Evolutionary conservation across 176 grass and related monocot species (phyloP).

Genomic region (Puccinellia tenuiflora): DNA sequence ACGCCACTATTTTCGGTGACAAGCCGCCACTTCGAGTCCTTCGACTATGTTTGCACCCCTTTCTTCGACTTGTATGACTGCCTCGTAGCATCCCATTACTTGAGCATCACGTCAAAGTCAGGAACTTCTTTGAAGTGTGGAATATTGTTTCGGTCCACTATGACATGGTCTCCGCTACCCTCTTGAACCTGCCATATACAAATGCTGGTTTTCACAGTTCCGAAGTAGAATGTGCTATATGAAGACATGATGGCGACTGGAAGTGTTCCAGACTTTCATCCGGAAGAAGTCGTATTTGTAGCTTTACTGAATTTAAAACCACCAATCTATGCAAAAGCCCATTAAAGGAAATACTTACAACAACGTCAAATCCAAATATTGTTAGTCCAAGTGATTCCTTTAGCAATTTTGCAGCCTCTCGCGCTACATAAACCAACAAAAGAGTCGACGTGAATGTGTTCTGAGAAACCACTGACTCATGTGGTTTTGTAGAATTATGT

Average conservation of each 20-base stretch:
- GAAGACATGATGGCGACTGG: not conserved
- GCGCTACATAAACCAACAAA: too few species aligned
- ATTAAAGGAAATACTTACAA: slow-evolving; percentile 59
- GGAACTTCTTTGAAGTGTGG: slow-evolving; percentile 96
- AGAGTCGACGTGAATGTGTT: too few species aligned
- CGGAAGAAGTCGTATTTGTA: not conserved
- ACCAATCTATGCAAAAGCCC: not conserved
- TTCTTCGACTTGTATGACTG: slow-evolving; percentile 37
- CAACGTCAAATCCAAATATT: slow-evolving; percentile 97
- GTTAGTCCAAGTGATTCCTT: slow-evolving; percentile 66
- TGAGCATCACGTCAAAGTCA: slow-evolving; percentile 56
- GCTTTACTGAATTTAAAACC: not conserved
- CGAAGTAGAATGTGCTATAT: not conserved
- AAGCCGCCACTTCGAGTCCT: too few species aligned
- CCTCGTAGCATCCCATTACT: slow-evolving; percentile 80
- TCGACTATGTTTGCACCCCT: not conserved
- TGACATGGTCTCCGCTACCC: slow-evolving; percentile 72
- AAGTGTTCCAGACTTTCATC: not conserved
- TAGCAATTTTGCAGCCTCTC: slow-evolving; percentile 54
- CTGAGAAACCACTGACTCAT: too few species aligned
- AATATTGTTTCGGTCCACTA: slow-evolving; percentile 94
- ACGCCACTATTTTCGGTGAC: too few species aligned
- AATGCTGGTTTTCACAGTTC: not conserved
- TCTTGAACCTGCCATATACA: slow-evolving; percentile 70
- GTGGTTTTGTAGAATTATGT: too few species aligned